Conservation (phyloP, 495 filamentous ascomycete genomes). For the Penicillium verhagenii region DNA sequence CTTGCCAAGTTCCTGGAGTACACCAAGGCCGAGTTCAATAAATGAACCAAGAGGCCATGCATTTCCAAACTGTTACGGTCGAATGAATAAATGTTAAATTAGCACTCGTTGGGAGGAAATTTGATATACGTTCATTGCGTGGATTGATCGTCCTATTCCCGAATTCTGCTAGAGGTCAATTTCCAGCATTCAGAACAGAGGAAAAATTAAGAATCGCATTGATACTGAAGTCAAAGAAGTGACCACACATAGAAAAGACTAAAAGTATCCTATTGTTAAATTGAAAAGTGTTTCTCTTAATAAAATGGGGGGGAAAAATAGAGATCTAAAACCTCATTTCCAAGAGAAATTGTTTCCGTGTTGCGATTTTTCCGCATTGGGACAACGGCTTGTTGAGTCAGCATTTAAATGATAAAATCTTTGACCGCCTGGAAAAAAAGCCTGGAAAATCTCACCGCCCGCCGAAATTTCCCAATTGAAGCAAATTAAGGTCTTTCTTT, state of each 20-base stretch:
- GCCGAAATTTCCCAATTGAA: conserved; percentile 39
- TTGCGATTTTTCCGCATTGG: conserved; percentile 10
- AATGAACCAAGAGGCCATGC: neutral
- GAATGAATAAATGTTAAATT: neutral
- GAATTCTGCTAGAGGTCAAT: no score
- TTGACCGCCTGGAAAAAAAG: conserved; percentile 29
- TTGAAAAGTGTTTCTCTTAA: neutral
- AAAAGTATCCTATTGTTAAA: no score
- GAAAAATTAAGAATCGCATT: no score
- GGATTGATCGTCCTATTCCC: no score
- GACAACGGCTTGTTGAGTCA: neutral
- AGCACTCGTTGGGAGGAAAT: neutral
- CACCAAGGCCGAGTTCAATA: conserved; percentile 7
- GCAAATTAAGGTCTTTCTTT: conserved; percentile 22
- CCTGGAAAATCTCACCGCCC: conserved; percentile 36
- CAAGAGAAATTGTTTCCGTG: neutral
- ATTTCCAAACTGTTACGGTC: neutral
- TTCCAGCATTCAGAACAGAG: no score
- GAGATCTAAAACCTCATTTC: no score
- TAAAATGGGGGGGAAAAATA: no score
- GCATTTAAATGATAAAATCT: neutral
- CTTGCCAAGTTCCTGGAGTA: conserved; percentile 29
- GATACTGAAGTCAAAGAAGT: neutral
- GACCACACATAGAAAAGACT: no score
- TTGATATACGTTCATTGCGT: neutral